A percentile compares a stretch with the other conserved stretches of the same genome.
Conservation (phyloP, 331 rosid species). For the Telfairia occidentalis region DNA sequence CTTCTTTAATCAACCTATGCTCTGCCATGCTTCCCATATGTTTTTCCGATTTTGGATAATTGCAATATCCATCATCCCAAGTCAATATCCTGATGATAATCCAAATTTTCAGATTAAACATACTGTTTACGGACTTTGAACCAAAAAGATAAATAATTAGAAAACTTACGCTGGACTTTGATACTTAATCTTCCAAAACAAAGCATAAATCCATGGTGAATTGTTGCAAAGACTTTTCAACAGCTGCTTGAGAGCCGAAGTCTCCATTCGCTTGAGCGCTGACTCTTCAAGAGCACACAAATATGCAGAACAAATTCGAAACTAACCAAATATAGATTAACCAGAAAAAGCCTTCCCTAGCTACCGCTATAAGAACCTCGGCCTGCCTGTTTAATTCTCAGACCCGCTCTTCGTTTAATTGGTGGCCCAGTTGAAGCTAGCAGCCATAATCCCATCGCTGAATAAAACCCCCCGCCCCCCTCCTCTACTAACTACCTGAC, state of each 20-base stretch:
- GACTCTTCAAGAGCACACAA: background rate
- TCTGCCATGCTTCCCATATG: constrained; percentile 19
- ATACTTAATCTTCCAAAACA: constrained; percentile 77
- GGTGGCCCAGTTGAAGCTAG: constrained; percentile 54
- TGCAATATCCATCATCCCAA: constrained; percentile 68
- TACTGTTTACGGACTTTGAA: background rate
- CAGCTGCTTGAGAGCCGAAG: constrained; percentile 35
- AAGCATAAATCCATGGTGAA: constrained; percentile 69
- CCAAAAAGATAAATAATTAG: background rate
- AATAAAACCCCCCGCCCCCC: constrained; percentile 12
- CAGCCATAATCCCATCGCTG: constrained; percentile 33
- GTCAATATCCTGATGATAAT: constrained; percentile 48
- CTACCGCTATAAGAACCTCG: constrained; percentile 90
- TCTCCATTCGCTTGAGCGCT: constrained; percentile 37
- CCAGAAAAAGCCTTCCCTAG: constrained; percentile 25
- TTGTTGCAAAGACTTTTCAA: constrained; percentile 55
- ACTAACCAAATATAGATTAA: constrained; percentile 10
- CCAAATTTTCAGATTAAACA: background rate
- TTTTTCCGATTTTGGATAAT: constrained; percentile 31
- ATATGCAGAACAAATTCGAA: constrained; percentile 17
- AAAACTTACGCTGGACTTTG: constrained; percentile 49
- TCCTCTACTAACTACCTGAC: background rate
- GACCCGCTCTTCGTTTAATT: constrained; percentile 63
- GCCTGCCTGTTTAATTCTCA: constrained; percentile 79
- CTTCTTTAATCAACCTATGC: background rate